Base-by-base conservation (phyloP, 805 yeast genomes). In the Candida sonorensis region DNA sequence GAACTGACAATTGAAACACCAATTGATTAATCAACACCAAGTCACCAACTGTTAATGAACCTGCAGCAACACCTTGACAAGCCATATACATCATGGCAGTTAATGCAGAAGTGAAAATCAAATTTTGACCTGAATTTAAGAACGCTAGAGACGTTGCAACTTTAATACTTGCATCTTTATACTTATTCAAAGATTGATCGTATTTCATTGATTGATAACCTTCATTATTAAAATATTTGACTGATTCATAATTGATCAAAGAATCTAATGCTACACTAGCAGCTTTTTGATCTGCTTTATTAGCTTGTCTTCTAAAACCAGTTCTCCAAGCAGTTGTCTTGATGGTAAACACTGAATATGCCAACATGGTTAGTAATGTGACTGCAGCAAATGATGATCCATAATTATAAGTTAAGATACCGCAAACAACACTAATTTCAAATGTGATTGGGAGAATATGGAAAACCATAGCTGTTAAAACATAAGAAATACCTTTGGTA, bases 11-110 rank as follows among this genome's bases (percentile, higher is more conserved):
- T 63, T 92, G 98, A 67, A 92, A 92, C 11, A 92, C 97, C 35
- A 92, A 69, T 61, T 92, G 98, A 59, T 92, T 92, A 43, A 92
- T 90, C 38, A 92, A 66, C 14, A 92, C 97, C 50, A 92, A 66
- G 54, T 92, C 98, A 45, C 98, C 98, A 14, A 92, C 97, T 1
- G 94, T 81, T 34, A 92, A 63, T 1, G 74, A 57, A 0, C 95
- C 95, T 3, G 72, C 58, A 10, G 86, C 77, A n/a, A 92, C 92
- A 17, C 97, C 97, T 34, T 77, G 75, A 48, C 95, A 85, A 11
- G 96, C 97, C 94, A 92, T 80, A 56, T 84, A 92, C 98, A 92
- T 92, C 94, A 92, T 92, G 2, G 79, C 83, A 2, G 98, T 92
- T 41, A 92, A 64, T 2, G 98, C 97, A 25, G 83, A 59, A 0